Base-by-base conservation (phyloP, 1,284 basidiomycete species). In the Cutaneotrichosporon arboriforme region DNA sequence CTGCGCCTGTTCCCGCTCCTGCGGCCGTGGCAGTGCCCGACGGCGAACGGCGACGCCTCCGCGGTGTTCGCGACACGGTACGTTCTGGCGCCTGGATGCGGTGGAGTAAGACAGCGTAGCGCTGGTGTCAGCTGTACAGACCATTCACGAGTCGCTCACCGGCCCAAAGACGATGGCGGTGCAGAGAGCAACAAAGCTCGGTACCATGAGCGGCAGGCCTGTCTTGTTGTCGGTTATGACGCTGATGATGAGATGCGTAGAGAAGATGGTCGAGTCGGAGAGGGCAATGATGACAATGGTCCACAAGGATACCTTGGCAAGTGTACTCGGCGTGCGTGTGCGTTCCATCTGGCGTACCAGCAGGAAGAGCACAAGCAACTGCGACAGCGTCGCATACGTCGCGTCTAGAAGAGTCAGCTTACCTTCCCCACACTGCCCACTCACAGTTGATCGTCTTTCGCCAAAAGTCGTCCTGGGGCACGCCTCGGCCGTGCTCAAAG, bases 61-160 rank as follows among this genome's bases (percentile, higher is more conserved):
- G 39, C 15, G 40, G 39, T 4, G 21, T 10, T 3, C 45, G 51
- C 9, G 51, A 10, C 42, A 60, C 44, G 12, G 66, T 49, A 4
- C 85, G 81, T 66, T 91, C 90, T 1, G 88, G 87, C 1, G 83
- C 81, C 77, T 92, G 90, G 21, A 91, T 83, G 57, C 88, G 84
- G 58, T 86, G 82, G 8, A 90, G 82, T 15, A 89, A 76, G 31
- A 86, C 82, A 0, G 85, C 81, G 64, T 90, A 89, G 83, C 90
- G 86, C 90, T 92, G 59, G 0, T 13, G 43, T 52, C 18, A 57
- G 55, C 46, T 14, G 4, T n/a, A n/a, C n/a, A n/a, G n/a, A 7
- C 7, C 13, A 17, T 21, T 33, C 20, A 21, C 17, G n/a, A 20
- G 39, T 5, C 42, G 64, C 71, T 61, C 38, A 75, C 73, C 8